Percentiles rank a stretch among this genome's conserved stretches.
Conservation (phyloP, 441 rosid species). For the Macaranga tanarius region DNA sequence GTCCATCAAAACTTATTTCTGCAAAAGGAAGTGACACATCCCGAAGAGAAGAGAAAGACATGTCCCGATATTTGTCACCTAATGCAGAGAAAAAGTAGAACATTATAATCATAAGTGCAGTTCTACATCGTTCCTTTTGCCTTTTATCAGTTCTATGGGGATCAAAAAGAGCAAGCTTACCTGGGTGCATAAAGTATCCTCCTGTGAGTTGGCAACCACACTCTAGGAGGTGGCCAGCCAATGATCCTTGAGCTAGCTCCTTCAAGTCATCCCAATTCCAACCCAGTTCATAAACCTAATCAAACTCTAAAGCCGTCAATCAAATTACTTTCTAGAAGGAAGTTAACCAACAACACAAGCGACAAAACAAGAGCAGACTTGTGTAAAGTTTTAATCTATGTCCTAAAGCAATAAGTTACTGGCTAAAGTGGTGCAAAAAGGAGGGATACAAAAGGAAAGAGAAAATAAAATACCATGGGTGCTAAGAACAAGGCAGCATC, state of each 20-base stretch:
- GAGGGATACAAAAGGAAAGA: not conserved
- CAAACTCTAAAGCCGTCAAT: conserved; percentile 22
- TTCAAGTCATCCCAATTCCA: conserved; percentile 90
- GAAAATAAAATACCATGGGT: conserved; percentile 63
- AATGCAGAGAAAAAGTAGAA: conserved; percentile 22
- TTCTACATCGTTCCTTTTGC: conserved; percentile 1
- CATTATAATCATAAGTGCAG: not conserved
- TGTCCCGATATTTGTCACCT: conserved; percentile 74
- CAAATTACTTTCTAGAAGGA: not conserved
- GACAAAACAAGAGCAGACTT: conserved; percentile 1
- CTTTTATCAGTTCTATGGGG: not conserved
- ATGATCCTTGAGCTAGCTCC: conserved; percentile 78
- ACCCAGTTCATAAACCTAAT: conserved; percentile 85
- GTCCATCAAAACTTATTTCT: conserved; percentile 63
- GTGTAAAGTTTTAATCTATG: not conserved
- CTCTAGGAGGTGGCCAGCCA: conserved; percentile 90
- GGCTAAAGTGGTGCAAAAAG: not conserved
- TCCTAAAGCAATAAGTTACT: not conserved
- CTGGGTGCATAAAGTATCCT: conserved; percentile 98
- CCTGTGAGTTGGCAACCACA: conserved; percentile 98
- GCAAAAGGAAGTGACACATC: conserved; percentile 86
- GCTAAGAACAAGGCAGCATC: conserved; percentile 94
- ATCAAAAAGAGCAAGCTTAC: conserved; percentile 35
- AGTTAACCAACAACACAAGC: not conserved
- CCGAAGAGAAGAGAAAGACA: conserved; percentile 53